Evolutionary conservation across 2,329 filamentous ascomycete genomes (phyloP), one percentile per base, ranked within the genome.

Genomic region (Trichoderma hamatum): DNA sequence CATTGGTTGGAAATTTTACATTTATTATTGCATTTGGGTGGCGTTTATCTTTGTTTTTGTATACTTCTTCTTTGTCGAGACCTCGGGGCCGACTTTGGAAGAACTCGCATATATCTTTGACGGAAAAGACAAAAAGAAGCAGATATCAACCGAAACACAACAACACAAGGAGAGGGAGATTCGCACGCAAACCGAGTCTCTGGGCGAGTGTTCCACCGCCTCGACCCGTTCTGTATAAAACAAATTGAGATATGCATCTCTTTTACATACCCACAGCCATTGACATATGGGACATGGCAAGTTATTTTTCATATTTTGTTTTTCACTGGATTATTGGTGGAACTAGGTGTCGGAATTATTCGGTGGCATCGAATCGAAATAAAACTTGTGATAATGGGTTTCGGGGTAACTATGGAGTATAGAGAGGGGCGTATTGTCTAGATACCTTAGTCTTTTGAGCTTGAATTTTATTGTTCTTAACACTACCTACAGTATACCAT

Each of bases 31-130:
- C 63, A 75, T 80, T 39, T 81, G 79, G 79, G 76, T 82, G 5
- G 74, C 75, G 3, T 69, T 80, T 2, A 74, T 81, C 16, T 78
- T 82, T 69, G 5, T 79, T 26, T 71, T 79, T 6, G 78, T 81
- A 0, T 82, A 80, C 69, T 80, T 82, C 69, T 81, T 80, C 71
- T 82, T 81, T 51, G 76, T 79, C 0, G 80, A 82, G 71, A 82
- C 79, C 0, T 73, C 75, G 1, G 80, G 79, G 0, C 77, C 77
- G 5, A 80, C 78, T 1, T 68, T 80, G n/a, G 78, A 80, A 63
- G 78, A 80, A 62, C 52, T 80, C 10, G 71, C 77, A 0, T 76
- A 82, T 16, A 74, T 80, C 14, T 80, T 80, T 55, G 76, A 78
- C 34, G 75, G 67, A 1, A 19, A 68, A 7, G 67, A 49, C 26